These are phyloP conservation scores for Coemansia sp. DNA, from an alignment of 192 early-diverging fungal species.

Conservation along the genomic window DNA sequence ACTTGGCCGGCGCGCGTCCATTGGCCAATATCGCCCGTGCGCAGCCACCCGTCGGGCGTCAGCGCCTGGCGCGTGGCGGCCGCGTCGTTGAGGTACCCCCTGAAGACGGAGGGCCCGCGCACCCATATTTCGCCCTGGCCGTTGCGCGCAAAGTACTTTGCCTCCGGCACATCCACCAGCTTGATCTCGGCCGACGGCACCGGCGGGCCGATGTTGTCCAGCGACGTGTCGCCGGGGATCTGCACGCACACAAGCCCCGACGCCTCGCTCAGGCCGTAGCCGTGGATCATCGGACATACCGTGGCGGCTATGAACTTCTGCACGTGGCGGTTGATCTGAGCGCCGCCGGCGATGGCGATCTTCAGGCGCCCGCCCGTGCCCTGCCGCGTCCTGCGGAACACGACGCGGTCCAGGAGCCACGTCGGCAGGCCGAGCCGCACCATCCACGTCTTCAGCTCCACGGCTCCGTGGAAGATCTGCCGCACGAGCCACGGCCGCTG, in stretches of 20 bases:
- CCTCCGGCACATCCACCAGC: constrained; percentile 73
- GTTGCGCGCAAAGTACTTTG: constrained; percentile 66
- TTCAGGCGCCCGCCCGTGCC: constrained; percentile 85
- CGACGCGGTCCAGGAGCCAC: constrained; percentile 68
- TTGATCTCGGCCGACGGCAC: constrained; percentile 78
- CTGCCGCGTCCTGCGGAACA: constrained; percentile 82
- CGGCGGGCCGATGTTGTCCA: constrained; percentile 74
- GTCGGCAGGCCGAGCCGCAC: constrained; percentile 69
- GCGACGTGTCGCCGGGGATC: constrained; percentile 62
- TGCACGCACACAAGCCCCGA: constrained; percentile 73
- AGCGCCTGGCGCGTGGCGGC: constrained; percentile 68
- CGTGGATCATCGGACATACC: constrained; percentile 82
- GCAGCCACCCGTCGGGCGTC: constrained; percentile 82
- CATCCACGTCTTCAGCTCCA: constrained; percentile 66
- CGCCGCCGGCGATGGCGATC: constrained; percentile 84
- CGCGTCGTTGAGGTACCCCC: constrained; percentile 79
- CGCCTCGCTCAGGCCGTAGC: constrained; percentile 87
- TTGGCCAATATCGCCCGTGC: constrained; percentile 90
- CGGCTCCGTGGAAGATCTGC: constrained; percentile 75
- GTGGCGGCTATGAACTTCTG: constrained; percentile 79
- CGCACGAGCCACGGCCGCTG: constrained; percentile 58
- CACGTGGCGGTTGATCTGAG: constrained; percentile 82
- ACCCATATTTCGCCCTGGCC: constrained; percentile 81
- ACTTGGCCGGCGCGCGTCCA: constrained; percentile 80
- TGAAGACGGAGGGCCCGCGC: constrained; percentile 79